Evolutionary conservation across 495 filamentous ascomycete genomes (phyloP).

Genomic region (Penicillium goetzii): DNA sequence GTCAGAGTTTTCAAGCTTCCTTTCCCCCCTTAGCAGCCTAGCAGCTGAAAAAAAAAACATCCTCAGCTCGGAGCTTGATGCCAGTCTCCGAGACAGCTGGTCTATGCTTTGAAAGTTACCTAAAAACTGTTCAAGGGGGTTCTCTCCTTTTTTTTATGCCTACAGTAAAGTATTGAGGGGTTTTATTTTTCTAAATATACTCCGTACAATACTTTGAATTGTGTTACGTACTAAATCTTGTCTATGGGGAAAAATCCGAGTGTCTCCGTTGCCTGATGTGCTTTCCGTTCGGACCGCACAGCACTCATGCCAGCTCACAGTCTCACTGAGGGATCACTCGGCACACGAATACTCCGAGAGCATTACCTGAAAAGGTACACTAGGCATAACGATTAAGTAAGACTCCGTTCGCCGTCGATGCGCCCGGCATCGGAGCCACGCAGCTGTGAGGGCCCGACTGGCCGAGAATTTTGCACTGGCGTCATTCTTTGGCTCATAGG

Average conservation of each 20-base stretch:
- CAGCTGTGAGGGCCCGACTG: slow-evolving; percentile 16
- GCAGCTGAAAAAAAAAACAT: background rate
- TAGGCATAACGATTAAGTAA: background rate
- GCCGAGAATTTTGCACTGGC: slow-evolving; percentile 11
- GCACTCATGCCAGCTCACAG: slow-evolving; percentile 5
- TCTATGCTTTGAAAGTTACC: slow-evolving; percentile 5
- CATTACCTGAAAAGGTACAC: slow-evolving; percentile 3
- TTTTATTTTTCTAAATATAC: too few species aligned
- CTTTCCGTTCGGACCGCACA: slow-evolving; percentile 33
- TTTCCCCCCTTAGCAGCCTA: background rate
- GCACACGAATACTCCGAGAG: background rate
- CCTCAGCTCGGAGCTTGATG: slow-evolving; percentile 15
- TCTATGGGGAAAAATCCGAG: background rate
- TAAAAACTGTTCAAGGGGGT: background rate
- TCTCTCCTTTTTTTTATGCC: background rate
- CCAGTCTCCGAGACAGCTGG: slow-evolving; percentile 13
- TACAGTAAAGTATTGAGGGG: background rate
- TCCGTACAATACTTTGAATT: background rate
- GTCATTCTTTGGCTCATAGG: slow-evolving; percentile 13
- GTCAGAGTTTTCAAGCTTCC: background rate
- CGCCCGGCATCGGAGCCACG: slow-evolving; percentile 27
- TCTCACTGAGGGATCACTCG: background rate
- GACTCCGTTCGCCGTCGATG: background rate
- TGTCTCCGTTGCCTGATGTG: slow-evolving; percentile 26
- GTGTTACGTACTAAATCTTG: background rate